These are phyloP conservation scores for Hansenula sp. DNA, from an alignment of 1,139 yeast species.

Conservation along the genomic window DNA sequence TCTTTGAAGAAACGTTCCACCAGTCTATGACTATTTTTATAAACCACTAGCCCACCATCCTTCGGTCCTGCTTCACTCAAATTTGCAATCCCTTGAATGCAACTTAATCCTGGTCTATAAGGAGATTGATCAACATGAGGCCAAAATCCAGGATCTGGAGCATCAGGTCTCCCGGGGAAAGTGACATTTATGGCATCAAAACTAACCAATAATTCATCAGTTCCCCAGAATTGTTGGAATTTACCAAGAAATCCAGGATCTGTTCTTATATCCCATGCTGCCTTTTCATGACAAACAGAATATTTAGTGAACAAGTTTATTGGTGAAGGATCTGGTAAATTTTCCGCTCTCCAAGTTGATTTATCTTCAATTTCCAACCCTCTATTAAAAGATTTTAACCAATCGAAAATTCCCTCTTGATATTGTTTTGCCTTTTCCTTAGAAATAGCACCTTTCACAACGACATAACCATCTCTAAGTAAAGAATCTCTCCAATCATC, in stretches of 20 bases:
- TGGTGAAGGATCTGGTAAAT: conserved; percentile 20
- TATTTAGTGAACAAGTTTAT: conserved; percentile 16
- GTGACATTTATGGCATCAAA: conserved; percentile 25
- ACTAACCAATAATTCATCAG: conserved; percentile 23
- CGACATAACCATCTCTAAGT: conserved; percentile 12
- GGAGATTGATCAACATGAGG: conserved; percentile 27
- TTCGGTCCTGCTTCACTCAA: conserved; percentile 13
- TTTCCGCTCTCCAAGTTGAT: conserved; percentile 23
- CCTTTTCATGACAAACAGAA: conserved; percentile 22
- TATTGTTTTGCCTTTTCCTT: conserved; percentile 19
- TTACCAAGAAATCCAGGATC: conserved; percentile 20
- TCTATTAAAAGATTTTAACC: conserved; percentile 7
- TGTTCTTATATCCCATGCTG: conserved; percentile 25
- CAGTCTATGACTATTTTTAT: conserved; percentile 13
- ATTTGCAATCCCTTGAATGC: conserved; percentile 19
- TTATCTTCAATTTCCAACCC: conserved; percentile 19
- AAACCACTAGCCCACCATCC: conserved; percentile 19
- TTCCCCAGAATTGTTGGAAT: conserved; percentile 24
- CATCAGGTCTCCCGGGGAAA: no score
- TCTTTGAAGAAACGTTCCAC: conserved; percentile 18
- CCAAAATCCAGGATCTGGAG: conserved; percentile 17
- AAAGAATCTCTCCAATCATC: no score
- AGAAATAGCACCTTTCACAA: conserved; percentile 22
- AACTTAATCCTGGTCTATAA: conserved; percentile 13
- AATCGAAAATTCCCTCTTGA: conserved; percentile 13